phyloP scores from a whole-genome alignment of 1,284 basidiomycete genomes.

The Meripilus lineatus region DNA sequence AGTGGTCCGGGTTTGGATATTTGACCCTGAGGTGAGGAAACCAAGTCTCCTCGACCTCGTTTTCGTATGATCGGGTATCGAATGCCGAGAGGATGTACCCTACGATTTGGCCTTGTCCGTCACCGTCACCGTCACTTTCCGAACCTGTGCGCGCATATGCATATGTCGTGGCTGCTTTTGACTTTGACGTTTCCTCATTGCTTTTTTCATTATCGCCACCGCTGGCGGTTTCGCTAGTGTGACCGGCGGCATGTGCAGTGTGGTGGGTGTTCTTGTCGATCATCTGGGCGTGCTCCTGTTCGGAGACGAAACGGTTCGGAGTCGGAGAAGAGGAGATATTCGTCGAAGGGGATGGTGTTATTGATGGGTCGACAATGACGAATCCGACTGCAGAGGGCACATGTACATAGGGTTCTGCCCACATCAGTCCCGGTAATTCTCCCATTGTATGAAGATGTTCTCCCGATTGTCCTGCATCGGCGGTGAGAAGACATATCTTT shows the following conservation, averaged over 20 bases:
- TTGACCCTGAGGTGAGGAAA: constrained; percentile 50
- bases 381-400: constrained; percentile 67
- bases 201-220: constrained; percentile 2
- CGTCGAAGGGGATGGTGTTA: too few species aligned
- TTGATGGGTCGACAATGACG: constrained; percentile 57
- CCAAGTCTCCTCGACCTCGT: constrained; percentile 46
- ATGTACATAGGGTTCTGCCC: constrained; percentile 68
- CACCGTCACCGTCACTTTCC: constrained; percentile 18
- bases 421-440: constrained; percentile 65
- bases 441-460: constrained; percentile 52
- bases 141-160: not conserved
- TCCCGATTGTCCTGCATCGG: constrained; percentile 62
- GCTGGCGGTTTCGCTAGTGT: not conserved
- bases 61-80: constrained; percentile 57
- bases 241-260: too few species aligned
- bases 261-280: too few species aligned
- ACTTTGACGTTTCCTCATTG: too few species aligned
- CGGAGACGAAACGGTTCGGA: too few species aligned
- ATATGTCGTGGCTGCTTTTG: too few species aligned
- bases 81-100: constrained; percentile 59
- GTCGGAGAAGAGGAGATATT: too few species aligned
- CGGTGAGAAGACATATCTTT: constrained; percentile 69
- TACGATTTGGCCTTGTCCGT: constrained; percentile 33
- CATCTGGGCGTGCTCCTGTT: too few species aligned
- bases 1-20: constrained; percentile 36